These are phyloP conservation scores for Daldinia childiae DNA, from an alignment of 495 filamentous ascomycete genomes.

Conservation along the genomic window DNA sequence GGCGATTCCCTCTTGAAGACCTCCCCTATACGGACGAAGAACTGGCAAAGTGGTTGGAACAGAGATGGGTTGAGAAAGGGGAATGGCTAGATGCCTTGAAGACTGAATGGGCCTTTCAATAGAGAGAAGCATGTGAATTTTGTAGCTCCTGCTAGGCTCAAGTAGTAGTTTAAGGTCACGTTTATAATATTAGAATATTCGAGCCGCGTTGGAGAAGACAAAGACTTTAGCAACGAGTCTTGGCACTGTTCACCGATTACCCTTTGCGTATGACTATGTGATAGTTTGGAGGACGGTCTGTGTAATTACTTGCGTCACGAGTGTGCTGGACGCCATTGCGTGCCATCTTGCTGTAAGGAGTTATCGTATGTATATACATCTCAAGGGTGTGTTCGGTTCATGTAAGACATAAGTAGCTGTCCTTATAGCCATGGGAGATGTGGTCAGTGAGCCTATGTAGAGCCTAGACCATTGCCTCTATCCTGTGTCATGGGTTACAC, in stretches of 20 bases:
- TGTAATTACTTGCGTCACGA: slow-evolving; percentile 38
- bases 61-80: slow-evolving; percentile 64
- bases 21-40: slow-evolving; percentile 57
- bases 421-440: slow-evolving; percentile 18
- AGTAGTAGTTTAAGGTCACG: slow-evolving; percentile 19
- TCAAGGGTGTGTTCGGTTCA: slow-evolving; percentile 21
- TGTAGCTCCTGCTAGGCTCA: neutral
- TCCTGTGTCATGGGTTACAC: slow-evolving; percentile 38
- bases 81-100: slow-evolving; percentile 58
- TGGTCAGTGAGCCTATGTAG: slow-evolving; percentile 13
- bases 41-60: slow-evolving; percentile 63
- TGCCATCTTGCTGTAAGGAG: slow-evolving; percentile 33
- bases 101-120: slow-evolving; percentile 32
- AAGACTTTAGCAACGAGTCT: slow-evolving; percentile 9
- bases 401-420: slow-evolving; percentile 21
- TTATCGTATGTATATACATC: slow-evolving; percentile 38
- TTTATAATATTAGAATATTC: slow-evolving; percentile 29
- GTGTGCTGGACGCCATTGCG: slow-evolving; percentile 26
- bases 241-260: slow-evolving; percentile 29
- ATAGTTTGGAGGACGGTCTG: slow-evolving; percentile 24
- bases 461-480: slow-evolving; percentile 34
- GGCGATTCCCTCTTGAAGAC: slow-evolving; percentile 56
- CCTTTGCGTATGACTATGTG: slow-evolving; percentile 23
- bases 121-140: slow-evolving; percentile 7
- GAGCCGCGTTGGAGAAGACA: slow-evolving; percentile 29